A percentile compares a stretch with the other conserved stretches of the same genome.
phyloP scores from a whole-genome alignment of 1,139 yeast species.

The Yamadazyma atmosphaerica region DNA sequence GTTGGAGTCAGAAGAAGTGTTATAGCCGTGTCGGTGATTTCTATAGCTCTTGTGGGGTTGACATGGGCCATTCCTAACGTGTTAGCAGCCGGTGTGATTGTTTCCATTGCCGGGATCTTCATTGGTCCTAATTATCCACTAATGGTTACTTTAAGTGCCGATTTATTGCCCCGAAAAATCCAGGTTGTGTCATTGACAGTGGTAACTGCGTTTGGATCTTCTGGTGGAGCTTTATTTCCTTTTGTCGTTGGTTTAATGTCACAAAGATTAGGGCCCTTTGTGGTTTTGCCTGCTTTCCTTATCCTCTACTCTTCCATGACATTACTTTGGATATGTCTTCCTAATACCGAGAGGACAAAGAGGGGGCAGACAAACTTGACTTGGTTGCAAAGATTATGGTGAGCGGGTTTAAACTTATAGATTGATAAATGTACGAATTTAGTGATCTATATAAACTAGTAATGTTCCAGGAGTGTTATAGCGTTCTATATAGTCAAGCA shows the following conservation, averaged over 20 bases:
- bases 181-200: slow-evolving; percentile 55
- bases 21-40: slow-evolving; percentile 27
- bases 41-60: slow-evolving; percentile 40
- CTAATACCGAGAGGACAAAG: slow-evolving; percentile 30
- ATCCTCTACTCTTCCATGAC: slow-evolving; percentile 39
- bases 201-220: slow-evolving; percentile 59
- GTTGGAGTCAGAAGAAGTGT: slow-evolving; percentile 54
- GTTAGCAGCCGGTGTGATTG: slow-evolving; percentile 44
- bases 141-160: slow-evolving; percentile 48
- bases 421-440: background rate
- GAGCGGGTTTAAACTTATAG: slow-evolving; percentile 2
- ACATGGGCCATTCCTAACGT: slow-evolving; percentile 48
- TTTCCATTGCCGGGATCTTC: slow-evolving; percentile 47
- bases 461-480: too few species aligned
- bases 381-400: slow-evolving; percentile 1
- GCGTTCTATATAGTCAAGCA: too few species aligned
- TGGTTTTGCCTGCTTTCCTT: slow-evolving; percentile 55
- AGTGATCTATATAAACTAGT: too few species aligned
- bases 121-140: slow-evolving; percentile 60
- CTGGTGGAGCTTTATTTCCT: slow-evolving; percentile 63
- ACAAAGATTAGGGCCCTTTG: slow-evolving; percentile 51
- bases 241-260: slow-evolving; percentile 55
- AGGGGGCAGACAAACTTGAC: slow-evolving; percentile 9
- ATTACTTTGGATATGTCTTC: slow-evolving; percentile 46
- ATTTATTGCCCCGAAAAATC: slow-evolving; percentile 53